Evolutionary conservation across 1,284 basidiomycete genomes (phyloP), one percentile per base, ranked within the genome.

Genomic region (Trametes sp.): DNA sequence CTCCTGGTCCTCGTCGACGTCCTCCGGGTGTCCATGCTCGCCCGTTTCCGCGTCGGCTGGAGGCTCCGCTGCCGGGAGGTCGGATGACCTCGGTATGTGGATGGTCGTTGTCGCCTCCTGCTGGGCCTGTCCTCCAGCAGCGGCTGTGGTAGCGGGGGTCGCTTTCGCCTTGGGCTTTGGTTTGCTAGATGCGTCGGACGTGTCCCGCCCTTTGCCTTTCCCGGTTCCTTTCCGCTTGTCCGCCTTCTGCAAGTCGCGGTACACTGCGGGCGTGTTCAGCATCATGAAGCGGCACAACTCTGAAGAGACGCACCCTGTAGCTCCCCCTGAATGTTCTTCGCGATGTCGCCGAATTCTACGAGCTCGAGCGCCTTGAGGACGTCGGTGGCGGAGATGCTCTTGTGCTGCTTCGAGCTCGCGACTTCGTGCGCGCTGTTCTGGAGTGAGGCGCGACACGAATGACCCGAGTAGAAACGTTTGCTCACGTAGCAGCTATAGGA

Each of bases 351-450:
- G 68, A 96, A 90, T 66, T 95, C 92, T 50, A 95, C 82, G 52
- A 88, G 81, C 69, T 92, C 92, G 5, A 96, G 83, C 0, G 94
- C 95, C 72, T 91, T 93, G 63, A 96, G 83, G 0, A 98, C 93
- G 73, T 97, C 95, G 0, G 92, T 88, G 0, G 94, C 93, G 2
- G 90, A 90, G 55, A 97, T 92, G 65, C 89, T 92, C 75, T 96
- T 97, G 74, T 94, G 93, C 61, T 93, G 90, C 65, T 94, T 91
- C 6, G 87, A 87, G 19, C 84, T 77, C 0, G 94, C 93, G n/a
- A 93, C 87, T 68, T 96, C 95, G 70, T 96, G 95, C 0, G 95
- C 92, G 3, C 93, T 95, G 63, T 35, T 35, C 61, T 6, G 7
- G 31, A 31, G 42, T 59, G 11, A 60, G 64, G 31, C 41, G 2